A percentile compares a stretch with the other conserved stretches of the same genome.
Evolutionary conservation across 169 alveolate species (phyloP).

Genomic region (Sarcocystis neurona): DNA sequence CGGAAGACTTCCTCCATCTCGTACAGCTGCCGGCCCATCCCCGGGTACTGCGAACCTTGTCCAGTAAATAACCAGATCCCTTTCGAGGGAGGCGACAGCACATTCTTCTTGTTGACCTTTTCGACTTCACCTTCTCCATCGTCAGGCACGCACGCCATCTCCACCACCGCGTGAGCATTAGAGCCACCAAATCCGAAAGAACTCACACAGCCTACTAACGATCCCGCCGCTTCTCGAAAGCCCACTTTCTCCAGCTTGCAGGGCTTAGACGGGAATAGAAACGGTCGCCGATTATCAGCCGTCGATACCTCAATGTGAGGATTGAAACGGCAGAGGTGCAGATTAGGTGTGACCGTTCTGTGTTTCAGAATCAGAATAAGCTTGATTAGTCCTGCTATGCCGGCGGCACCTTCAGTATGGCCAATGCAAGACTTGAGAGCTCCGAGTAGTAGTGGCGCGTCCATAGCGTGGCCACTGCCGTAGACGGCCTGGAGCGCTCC

Average conservation of each 20-base stretch:
- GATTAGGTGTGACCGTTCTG: slow-evolving; percentile 72
- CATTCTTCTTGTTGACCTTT: neutral
- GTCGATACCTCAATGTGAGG: slow-evolving; percentile 69
- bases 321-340: slow-evolving; percentile 69
- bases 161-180: slow-evolving; percentile 39
- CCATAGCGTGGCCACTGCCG: slow-evolving; percentile 9
- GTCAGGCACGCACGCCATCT: slow-evolving; percentile 51
- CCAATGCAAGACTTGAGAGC: slow-evolving; percentile 70
- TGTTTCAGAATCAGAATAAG: slow-evolving; percentile 63
- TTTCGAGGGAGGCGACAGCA: neutral
- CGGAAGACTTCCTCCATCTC: slow-evolving; percentile 51
- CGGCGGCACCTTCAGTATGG: slow-evolving; percentile 75
- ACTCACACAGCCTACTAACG: slow-evolving; percentile 66
- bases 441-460: slow-evolving; percentile 67
- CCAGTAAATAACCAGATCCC: slow-evolving; percentile 67
- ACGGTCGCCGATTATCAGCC: neutral
- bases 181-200: slow-evolving; percentile 75
- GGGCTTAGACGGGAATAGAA: slow-evolving; percentile 39
- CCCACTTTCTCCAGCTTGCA: slow-evolving; percentile 21
- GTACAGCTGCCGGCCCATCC: slow-evolving; percentile 64
- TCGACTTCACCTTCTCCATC: neutral
- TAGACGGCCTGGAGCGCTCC: slow-evolving; percentile 73
- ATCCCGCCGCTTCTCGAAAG: neutral
- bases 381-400: slow-evolving; percentile 73
- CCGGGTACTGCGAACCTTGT: slow-evolving; percentile 69